Base-by-base conservation (phyloP, 208 protist genomes). In the Trypanosoma congolense region DNA sequence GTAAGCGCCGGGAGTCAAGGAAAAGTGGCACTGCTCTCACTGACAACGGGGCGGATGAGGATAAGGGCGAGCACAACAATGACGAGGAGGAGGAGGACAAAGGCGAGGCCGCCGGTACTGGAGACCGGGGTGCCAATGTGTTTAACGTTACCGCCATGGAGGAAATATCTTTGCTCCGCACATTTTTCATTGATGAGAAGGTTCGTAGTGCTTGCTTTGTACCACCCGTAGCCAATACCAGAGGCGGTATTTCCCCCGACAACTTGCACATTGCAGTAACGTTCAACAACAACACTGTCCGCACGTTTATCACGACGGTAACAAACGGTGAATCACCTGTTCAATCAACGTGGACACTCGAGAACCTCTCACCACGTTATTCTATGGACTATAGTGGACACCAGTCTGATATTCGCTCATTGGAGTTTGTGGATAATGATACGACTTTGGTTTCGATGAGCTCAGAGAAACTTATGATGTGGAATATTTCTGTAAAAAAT, bases 351-450 rank as follows among this genome's bases (percentile, higher is more conserved):
- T 75, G 59, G 59, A 83, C 76, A 3, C 80, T 94, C 29, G 71
- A 65, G 14, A 83, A 94, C 62, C 70, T 94, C 19, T 74, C 73
- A 30, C 59, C 45, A 26, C 73, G 71, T 24, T 70, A 80, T 63
- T 70, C 58, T 6, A 73, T 91, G 38, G 75, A 76, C 8, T 68
- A 79, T 25, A 47, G 75, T 19, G 81, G 77, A 21, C 87, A 94
- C 50, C 81, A 90, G 31, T 89, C 61, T 52, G 83, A 90, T 53
- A 81, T 94, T 40, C 73, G 77, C 24, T 58, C 21, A 9, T 61
- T 92, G 14, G n/a, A 50, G 6, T 92, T 94, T 61, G 80, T 90
- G 6, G 84, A 94, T 56, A 79, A 80, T 35, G 87, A 94, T 73
- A 75, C 79, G 8, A 63, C 73, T 26, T 73, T 94, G 41, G 60